These are phyloP conservation scores for Macrocybe gigantea DNA, from an alignment of 768 basidiomycete genomes.

Conservation along the genomic window DNA sequence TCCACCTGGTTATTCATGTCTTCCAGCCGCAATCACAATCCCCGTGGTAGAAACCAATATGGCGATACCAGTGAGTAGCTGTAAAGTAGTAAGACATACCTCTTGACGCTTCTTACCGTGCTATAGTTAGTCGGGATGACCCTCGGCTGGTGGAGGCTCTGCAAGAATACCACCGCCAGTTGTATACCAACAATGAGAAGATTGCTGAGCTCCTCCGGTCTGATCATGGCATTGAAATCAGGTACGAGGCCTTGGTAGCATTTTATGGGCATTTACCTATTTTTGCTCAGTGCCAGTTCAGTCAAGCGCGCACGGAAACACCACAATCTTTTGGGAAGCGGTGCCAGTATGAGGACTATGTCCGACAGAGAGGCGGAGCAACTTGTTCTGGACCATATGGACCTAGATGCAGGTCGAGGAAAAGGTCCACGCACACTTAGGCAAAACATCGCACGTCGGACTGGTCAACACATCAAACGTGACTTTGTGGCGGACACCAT, in stretches of 20 bases:
- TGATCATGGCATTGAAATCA: constrained; percentile 2
- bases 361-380: constrained; percentile 2
- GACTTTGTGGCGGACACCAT: constrained; percentile 18
- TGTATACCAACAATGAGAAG: constrained; percentile 1
- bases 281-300: constrained; percentile 6
- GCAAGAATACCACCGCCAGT: background rate
- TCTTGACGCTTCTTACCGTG: background rate
- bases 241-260: background rate
- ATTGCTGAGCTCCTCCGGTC: background rate
- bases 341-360: constrained; percentile 4
- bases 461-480: constrained; percentile 6
- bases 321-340: constrained; percentile 7
- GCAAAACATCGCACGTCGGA: constrained; percentile 8
- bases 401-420: constrained; percentile 9
- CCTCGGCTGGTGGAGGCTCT: background rate
- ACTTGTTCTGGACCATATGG: constrained; percentile 11
- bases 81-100: background rate
- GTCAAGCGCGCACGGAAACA: constrained; percentile 11
- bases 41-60: background rate
- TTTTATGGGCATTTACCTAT: background rate
- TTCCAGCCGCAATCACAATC: too few species aligned
- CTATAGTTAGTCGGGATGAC: constrained; percentile 1
- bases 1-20: too few species aligned
- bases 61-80: background rate
- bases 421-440: constrained; percentile 11